Conservation (phyloP, 2,329 filamentous ascomycete genomes). For the Ceratocystiopsis sp. region DNA sequence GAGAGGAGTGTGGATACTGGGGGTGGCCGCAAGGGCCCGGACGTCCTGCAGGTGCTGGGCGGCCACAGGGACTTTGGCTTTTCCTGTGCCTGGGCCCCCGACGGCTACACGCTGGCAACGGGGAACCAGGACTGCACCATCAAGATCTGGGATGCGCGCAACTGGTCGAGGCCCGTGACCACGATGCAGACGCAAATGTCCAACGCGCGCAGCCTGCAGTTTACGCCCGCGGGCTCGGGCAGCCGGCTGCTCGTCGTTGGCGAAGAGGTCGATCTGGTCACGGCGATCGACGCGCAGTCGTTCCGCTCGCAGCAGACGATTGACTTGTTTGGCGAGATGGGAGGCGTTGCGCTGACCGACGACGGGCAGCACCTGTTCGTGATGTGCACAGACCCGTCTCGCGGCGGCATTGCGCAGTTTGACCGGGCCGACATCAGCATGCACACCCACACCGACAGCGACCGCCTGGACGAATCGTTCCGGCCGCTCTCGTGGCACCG, state of each 20-base stretch:
- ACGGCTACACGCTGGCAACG: constrained; percentile 60
- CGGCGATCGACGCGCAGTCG: constrained; percentile 49
- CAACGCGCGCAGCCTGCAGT: constrained; percentile 50
- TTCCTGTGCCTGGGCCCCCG: constrained; percentile 63
- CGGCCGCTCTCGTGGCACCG: too few relatives aligned
- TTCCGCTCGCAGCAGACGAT: constrained; percentile 51
- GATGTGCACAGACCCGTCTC: constrained; percentile 45
- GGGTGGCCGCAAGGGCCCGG: constrained; percentile 11
- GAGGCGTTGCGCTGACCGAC: constrained; percentile 48
- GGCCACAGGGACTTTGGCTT: constrained; percentile 59
- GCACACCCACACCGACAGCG: too few relatives aligned
- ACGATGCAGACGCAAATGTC: constrained; percentile 49
- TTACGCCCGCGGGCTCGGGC: constrained; percentile 55
- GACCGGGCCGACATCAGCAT: constrained; percentile 25
- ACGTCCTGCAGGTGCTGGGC: constrained; percentile 36
- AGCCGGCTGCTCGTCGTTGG: constrained; percentile 51
- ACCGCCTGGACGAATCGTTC: too few relatives aligned
- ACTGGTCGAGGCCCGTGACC: constrained; percentile 38
- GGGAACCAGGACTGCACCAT: constrained; percentile 59
- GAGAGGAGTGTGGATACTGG: constrained; percentile 18
- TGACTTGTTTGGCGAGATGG: constrained; percentile 61
- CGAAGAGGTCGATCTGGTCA: constrained; percentile 59
- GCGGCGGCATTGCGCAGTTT: constrained; percentile 51
- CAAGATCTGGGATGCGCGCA: constrained; percentile 60
- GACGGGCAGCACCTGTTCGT: constrained; percentile 52